Base-by-base conservation (phyloP, 129 eudicot species). In the Flaveria sonorensis region DNA sequence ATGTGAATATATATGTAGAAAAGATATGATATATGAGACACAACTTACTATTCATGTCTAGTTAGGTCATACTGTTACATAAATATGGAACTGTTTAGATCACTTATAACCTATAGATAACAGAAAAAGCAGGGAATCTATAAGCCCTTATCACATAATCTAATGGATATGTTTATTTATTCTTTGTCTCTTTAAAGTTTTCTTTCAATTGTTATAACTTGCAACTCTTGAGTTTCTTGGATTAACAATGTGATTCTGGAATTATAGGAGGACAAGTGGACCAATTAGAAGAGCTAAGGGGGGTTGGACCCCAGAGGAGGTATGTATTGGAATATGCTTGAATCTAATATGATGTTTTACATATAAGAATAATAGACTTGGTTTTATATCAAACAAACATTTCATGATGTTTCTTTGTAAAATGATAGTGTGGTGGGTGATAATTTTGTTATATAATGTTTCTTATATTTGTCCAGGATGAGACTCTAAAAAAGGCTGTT, bases 301-400 rank as follows among this genome's bases (percentile, higher is more conserved):
- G 23, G 97, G 99, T 53, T 94, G 99, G 99, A 94, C 99, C 12
- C 93, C 90, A 36, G 94, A 91, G 84, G 99, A 94, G 97, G 99
- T 94, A 84, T 78, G 86, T 30, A 26, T 64, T 79, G 72, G 36
- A 50, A 23, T 62, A 43, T 46, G 39, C 77, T 47, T 39, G 53
- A 43, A 16, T n/a, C 46, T 42, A 15, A 26, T 74, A 21, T 21
- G 10, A 36, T 72, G 1, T 47, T 73, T 28, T 51, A 60, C 42
- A 7, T 53, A 12, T 53, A 6, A 32, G 56, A 84, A 21, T n/a
- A 36, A 48, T 36, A 56, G 53, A 68, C n/a, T 18, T 36, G 19
- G 23, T 18, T 67, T 66, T 53, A 52, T 65, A 8, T 57, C 40
- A 66, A 80, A 65, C 67, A n/a, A 40, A 23, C 70, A 39, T 67